A percentile compares a stretch with the other conserved stretches of the same genome.
These are phyloP conservation scores for Aureobasidium melanogenum DNA, from an alignment of 2,329 filamentous ascomycete genomes.

Conservation along the genomic window DNA sequence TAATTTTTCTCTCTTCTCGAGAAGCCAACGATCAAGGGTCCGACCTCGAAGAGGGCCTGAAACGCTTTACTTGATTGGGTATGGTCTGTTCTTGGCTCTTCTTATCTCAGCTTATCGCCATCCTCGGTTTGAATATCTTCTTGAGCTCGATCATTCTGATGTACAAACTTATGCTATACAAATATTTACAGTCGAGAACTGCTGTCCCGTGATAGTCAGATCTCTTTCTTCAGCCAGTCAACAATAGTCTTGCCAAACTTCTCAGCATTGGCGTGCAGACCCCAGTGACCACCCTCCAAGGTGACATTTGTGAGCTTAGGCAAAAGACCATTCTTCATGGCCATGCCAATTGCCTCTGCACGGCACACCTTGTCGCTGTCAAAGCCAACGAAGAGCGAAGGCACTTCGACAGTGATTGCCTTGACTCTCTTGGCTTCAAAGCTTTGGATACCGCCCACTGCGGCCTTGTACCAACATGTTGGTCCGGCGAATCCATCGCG, in stretches of 20 bases:
- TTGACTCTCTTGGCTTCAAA: slow-evolving; percentile 25
- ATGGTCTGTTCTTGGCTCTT: background rate
- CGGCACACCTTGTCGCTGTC: slow-evolving; percentile 22
- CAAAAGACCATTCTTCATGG: slow-evolving; percentile 17
- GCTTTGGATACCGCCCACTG: slow-evolving; percentile 20
- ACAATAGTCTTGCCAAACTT: slow-evolving; percentile 15
- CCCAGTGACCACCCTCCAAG: slow-evolving; percentile 21
- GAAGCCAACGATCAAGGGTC: background rate
- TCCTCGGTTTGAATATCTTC: background rate
- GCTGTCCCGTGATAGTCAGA: background rate
- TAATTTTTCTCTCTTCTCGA: background rate
- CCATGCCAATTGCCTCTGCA: slow-evolving; percentile 15
- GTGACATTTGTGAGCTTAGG: slow-evolving; percentile 16
- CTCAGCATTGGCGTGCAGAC: slow-evolving; percentile 20
- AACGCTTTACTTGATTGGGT: background rate
- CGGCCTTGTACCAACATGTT: slow-evolving; percentile 31
- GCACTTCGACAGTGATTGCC: slow-evolving; percentile 19
- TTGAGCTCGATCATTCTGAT: background rate
- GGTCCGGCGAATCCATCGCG: slow-evolving; percentile 28
- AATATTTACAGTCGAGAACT: background rate
- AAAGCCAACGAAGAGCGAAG: slow-evolving; percentile 28
- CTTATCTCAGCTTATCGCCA: background rate
- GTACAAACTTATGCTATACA: background rate
- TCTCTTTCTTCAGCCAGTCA: slow-evolving; percentile 2
- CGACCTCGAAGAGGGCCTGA: background rate